phyloP scores from a whole-genome alignment of 1,284 basidiomycete genomes.

The Clitocybe nebularis region DNA sequence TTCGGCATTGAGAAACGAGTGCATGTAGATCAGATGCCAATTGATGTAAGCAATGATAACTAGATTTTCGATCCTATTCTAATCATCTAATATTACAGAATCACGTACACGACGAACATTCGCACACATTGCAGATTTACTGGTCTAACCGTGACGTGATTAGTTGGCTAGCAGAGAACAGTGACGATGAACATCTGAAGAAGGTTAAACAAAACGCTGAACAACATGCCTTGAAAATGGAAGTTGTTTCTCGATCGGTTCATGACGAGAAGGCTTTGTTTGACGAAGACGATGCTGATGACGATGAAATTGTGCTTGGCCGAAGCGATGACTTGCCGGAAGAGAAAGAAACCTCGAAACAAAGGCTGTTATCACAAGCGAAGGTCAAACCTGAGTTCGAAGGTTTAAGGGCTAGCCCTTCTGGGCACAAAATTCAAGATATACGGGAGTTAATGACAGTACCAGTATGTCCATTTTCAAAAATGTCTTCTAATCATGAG shows the following conservation, averaged over 20 bases:
- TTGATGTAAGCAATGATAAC: constrained; percentile 66
- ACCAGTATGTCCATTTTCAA: constrained; percentile 56
- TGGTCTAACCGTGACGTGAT: constrained; percentile 93
- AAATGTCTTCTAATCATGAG: constrained; percentile 5
- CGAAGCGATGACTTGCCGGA: constrained; percentile 44
- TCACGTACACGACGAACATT: constrained; percentile 91
- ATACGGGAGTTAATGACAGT: constrained; percentile 88
- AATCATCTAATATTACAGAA: no score
- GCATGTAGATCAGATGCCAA: constrained; percentile 98
- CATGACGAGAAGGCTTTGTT: constrained; percentile 87
- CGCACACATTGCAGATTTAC: constrained; percentile 85
- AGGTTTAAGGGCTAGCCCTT: constrained; percentile 64
- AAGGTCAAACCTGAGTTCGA: constrained; percentile 76
- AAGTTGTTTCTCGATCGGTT: constrained; percentile 73
- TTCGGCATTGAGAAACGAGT: constrained; percentile 98
- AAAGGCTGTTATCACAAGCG: constrained; percentile 72
- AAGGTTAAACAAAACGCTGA: constrained; percentile 88
- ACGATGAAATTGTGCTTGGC: constrained; percentile 78
- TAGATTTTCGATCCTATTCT: no score
- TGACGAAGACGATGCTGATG: constrained; percentile 77
- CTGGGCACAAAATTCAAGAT: constrained; percentile 90
- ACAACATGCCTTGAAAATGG: constrained; percentile 83
- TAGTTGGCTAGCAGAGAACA: constrained; percentile 89
- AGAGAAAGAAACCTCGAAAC: constrained; percentile 62
- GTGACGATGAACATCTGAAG: constrained; percentile 90